A percentile compares a stretch with the other conserved stretches of the same genome.
Conservation (phyloP, 73 alveolate species). For the Blepharisma japonicum region DNA sequence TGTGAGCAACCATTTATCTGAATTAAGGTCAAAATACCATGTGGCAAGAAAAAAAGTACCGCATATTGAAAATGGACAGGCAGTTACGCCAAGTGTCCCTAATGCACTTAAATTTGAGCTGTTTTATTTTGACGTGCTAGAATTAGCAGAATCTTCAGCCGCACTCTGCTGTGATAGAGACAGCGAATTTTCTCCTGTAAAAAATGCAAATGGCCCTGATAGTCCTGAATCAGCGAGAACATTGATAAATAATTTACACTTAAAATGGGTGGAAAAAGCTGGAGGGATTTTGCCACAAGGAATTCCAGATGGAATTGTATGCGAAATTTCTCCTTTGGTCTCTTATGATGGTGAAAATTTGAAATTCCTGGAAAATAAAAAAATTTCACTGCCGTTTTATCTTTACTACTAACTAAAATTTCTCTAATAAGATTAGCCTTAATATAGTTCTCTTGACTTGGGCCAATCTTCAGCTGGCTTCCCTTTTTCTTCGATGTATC, state of each 20-base stretch:
- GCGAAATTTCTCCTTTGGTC: conserved; percentile 22
- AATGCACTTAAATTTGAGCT: conserved; percentile 75
- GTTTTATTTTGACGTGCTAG: conserved; percentile 61
- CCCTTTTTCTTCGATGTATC: conserved; percentile 13
- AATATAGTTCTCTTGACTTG: neutral
- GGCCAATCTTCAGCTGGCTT: conserved; percentile 32
- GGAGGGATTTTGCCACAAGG: conserved; percentile 28
- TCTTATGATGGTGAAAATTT: conserved; percentile 20
- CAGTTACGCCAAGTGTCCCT: conserved; percentile 40
- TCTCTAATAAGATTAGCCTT: conserved; percentile 5
- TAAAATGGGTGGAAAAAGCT: conserved; percentile 48
- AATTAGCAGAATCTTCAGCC: conserved; percentile 50
- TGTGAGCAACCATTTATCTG: conserved; percentile 34
- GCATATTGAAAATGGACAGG: conserved; percentile 42
- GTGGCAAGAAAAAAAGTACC: conserved; percentile 68
- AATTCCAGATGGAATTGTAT: neutral
- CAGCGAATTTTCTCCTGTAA: conserved; percentile 83
- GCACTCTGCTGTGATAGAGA: conserved; percentile 57
- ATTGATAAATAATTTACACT: conserved; percentile 43
- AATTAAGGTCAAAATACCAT: conserved; percentile 54
- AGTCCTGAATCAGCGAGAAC: conserved; percentile 71
- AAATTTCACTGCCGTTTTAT: neutral
- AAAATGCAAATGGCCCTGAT: conserved; percentile 75
- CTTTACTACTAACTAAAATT: neutral
- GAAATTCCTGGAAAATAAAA: neutral